Conservation (phyloP, 2,329 filamentous ascomycete genomes). For the Alternaria sp. region DNA sequence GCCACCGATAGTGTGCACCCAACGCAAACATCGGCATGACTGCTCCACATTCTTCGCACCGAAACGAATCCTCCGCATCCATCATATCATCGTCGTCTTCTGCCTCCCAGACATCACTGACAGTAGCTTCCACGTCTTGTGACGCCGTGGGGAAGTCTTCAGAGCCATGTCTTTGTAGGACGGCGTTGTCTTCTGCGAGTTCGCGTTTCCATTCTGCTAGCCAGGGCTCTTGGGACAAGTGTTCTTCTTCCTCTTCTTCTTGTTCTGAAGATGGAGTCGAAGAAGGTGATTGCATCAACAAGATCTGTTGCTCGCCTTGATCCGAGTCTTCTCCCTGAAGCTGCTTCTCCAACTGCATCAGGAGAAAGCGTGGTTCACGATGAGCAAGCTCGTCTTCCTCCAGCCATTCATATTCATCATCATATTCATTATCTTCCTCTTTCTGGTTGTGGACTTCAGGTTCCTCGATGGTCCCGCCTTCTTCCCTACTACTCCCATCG, state of each 20-base stretch:
- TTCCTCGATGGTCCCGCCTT: not conserved
- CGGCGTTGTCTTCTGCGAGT: not conserved
- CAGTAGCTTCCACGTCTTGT: constrained; percentile 27
- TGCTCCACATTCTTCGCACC: constrained; percentile 62
- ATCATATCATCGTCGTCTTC: constrained; percentile 46
- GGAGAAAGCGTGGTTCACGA: not conserved
- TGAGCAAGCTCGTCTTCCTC: not conserved
- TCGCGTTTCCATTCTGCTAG: not conserved
- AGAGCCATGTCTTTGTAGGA: constrained; percentile 31
- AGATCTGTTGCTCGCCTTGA: not conserved
- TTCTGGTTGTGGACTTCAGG: not conserved
- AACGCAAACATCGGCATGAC: constrained; percentile 66
- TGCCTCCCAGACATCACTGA: constrained; percentile 31
- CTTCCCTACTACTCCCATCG: not conserved
- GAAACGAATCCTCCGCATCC: constrained; percentile 39
- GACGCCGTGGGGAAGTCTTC: constrained; percentile 43
- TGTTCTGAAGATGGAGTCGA: not conserved
- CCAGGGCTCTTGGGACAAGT: not conserved
- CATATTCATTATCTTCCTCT: not conserved
- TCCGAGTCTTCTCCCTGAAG: not conserved
- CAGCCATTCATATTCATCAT: not conserved
- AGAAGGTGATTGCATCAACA: not conserved
- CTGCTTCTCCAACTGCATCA: no score
- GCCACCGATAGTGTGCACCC: constrained; percentile 64
- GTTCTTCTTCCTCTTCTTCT: not conserved